Evolutionary conservation across 441 rosid genomes (phyloP).

Genomic region (Jatropha multifida): DNA sequence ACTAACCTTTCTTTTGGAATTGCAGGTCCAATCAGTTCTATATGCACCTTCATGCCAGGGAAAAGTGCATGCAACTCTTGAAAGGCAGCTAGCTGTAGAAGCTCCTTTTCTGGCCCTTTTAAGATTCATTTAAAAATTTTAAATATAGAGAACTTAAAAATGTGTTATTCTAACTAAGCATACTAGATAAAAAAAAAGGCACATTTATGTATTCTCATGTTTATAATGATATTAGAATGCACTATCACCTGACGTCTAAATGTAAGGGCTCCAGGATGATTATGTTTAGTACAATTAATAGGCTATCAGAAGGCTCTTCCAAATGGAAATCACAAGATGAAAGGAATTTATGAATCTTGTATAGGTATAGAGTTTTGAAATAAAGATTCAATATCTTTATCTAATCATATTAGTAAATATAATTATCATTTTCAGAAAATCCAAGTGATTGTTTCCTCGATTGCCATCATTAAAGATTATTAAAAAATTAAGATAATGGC

Average conservation of each 20-base stretch:
- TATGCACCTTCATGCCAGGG: slow-evolving; percentile 53
- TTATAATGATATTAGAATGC: not conserved
- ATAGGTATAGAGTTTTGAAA: not conserved
- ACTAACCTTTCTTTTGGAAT: slow-evolving; percentile 70
- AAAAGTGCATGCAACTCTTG: slow-evolving; percentile 79
- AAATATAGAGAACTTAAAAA: not conserved
- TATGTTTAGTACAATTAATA: not conserved
- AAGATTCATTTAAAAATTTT: slow-evolving; percentile 28
- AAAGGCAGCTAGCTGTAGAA: slow-evolving; percentile 74
- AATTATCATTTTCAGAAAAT: not conserved
- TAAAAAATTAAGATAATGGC: not conserved
- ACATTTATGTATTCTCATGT: not conserved
- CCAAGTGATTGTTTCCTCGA: not conserved
- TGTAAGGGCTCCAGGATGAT: not conserved
- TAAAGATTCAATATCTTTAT: not conserved
- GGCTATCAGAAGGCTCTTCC: not conserved
- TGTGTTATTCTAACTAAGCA: not conserved
- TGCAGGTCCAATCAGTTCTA: slow-evolving; percentile 81
- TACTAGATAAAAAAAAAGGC: not conserved
- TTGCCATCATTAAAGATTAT: not conserved
- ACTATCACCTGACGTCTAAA: not conserved
- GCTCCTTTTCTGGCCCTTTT: slow-evolving; percentile 92
- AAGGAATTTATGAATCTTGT: not conserved
- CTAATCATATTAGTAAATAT: not conserved
- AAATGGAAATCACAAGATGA: not conserved